A percentile compares a stretch with the other conserved stretches of the same genome.
These are phyloP conservation scores for Euphorbia celastroides DNA, from an alignment of 441 rosid genomes.

Conservation along the genomic window DNA sequence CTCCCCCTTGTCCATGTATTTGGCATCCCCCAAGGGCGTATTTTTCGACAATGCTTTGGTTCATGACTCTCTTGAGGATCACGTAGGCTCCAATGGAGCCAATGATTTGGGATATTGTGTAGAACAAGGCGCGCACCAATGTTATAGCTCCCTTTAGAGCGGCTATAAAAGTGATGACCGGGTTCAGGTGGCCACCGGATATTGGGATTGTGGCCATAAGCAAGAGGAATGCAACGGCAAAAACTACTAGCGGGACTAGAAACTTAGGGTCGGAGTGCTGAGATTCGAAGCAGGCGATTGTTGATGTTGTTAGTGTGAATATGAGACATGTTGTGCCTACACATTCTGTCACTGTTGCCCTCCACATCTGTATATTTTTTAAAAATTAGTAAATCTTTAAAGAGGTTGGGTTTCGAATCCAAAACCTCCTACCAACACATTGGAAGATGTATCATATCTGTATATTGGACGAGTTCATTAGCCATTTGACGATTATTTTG, in stretches of 20 bases:
- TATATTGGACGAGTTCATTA: no score
- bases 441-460: no score
- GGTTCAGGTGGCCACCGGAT: slow-evolving; percentile 50
- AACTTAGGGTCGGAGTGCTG: slow-evolving; percentile 31
- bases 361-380: slow-evolving; percentile 55
- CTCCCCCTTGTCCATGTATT: slow-evolving; percentile 18
- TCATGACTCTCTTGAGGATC: slow-evolving; percentile 27
- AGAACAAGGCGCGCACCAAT: slow-evolving; percentile 23
- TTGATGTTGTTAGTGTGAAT: slow-evolving; percentile 29
- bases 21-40: slow-evolving; percentile 38
- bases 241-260: slow-evolving; percentile 35
- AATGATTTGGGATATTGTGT: slow-evolving; percentile 29
- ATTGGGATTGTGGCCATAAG: slow-evolving; percentile 40
- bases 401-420: no score
- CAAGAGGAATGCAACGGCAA: slow-evolving; percentile 33
- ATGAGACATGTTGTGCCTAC: slow-evolving; percentile 33
- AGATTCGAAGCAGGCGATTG: slow-evolving; percentile 34
- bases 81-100: slow-evolving; percentile 27
- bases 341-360: slow-evolving; percentile 35
- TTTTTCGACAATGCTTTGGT: slow-evolving; percentile 16
- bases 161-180: slow-evolving; percentile 36
- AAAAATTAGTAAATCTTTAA: no score
- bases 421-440: no score
- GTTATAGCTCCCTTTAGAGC: slow-evolving; percentile 30
- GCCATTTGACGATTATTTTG: no score